Conservation (phyloP, 1,284 basidiomycete genomes). For the Hypsizygus ulmarius region DNA sequence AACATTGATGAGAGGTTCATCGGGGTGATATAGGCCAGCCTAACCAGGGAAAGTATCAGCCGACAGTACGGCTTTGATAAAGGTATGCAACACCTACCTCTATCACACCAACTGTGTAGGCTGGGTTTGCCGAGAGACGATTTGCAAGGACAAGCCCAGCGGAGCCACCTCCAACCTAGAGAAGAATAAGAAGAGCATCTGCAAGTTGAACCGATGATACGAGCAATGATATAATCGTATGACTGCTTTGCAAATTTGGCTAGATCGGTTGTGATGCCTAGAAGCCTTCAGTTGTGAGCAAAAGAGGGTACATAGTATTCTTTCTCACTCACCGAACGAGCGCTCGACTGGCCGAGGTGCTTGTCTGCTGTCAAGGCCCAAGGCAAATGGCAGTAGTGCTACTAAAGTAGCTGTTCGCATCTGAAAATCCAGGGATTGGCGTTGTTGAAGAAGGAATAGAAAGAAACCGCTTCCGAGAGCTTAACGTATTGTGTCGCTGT, state of each 20-base stretch:
- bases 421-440: background rate
- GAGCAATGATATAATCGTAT: slow-evolving; percentile 17
- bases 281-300: background rate
- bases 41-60: background rate
- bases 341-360: background rate
- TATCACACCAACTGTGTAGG: slow-evolving; percentile 14
- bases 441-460: too few relatives aligned
- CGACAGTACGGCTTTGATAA: background rate
- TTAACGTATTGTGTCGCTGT: too few relatives aligned
- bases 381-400: background rate
- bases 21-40: slow-evolving; percentile 12
- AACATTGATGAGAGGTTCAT: slow-evolving; percentile 14
- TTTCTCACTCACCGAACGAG: background rate
- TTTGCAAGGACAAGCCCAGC: slow-evolving; percentile 18
- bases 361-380: background rate
- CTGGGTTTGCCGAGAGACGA: slow-evolving; percentile 15
- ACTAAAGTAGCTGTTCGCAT: background rate
- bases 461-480: too few relatives aligned
- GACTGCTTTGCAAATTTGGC: slow-evolving; percentile 12
- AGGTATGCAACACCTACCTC: slow-evolving; percentile 2
- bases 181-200: background rate
- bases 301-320: background rate
- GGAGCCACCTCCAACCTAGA: slow-evolving; percentile 15
- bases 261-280: slow-evolving; percentile 15
- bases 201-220: background rate